Percentiles rank a stretch among this genome's conserved stretches.
Evolutionary conservation across 768 basidiomycete genomes (phyloP).

Genomic region (Tulasnella sp.): DNA sequence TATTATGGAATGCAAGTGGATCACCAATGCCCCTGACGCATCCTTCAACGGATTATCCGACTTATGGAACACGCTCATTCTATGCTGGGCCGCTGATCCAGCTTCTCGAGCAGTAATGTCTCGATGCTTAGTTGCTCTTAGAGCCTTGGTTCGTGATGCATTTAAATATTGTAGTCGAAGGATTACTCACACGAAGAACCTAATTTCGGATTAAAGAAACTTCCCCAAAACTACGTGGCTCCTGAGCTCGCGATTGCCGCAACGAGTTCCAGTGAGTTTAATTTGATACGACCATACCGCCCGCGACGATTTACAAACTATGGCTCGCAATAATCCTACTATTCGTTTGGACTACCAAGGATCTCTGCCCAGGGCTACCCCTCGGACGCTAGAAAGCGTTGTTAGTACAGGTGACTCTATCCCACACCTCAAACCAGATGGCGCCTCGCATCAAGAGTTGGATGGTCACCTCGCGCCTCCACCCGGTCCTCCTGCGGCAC

Average conservation of each 20-base stretch:
- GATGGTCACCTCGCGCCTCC: neutral
- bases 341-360: neutral
- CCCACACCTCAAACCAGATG: neutral
- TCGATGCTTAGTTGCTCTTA: neutral
- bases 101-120: neutral
- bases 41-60: neutral
- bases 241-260: neutral
- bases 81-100: neutral
- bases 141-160: neutral
- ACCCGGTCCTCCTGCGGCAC: neutral
- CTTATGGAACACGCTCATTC: neutral
- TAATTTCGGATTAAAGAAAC: neutral
- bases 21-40: neutral
- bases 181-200: neutral
- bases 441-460: neutral
- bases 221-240: neutral
- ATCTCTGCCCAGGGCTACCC: neutral
- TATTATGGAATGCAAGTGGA: neutral
- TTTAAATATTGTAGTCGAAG: too few relatives aligned
- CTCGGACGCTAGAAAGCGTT: neutral
- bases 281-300: neutral
- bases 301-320: neutral
- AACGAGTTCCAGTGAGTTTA: neutral
- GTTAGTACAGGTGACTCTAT: neutral
- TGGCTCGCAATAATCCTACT: neutral